Base-by-base conservation (phyloP, 768 basidiomycete genomes). In the Pleurotus sapidus region DNA sequence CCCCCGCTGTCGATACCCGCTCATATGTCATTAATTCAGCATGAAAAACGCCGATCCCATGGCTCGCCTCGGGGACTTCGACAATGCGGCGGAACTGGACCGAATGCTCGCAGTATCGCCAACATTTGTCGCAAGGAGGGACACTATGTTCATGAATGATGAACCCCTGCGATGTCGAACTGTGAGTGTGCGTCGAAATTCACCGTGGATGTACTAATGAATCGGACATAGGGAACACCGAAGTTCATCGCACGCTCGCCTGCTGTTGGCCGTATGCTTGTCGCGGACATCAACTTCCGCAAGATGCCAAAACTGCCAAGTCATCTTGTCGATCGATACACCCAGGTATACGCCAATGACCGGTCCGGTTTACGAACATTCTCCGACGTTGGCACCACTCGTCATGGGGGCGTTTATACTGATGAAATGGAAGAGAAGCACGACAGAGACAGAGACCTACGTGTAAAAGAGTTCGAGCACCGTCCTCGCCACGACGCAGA, bases 401-500 rank as follows among this genome's bases (percentile, higher is more conserved):
- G 1, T 9, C 17, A 47, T 2, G 43, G 46, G 11, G 25, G n/a
- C 9, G 23, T 47, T 4, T 25, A 47, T 9, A 25, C 30, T 9
- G 6, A 30, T 18, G 1, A 18, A 11, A 18, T 1, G 5, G 14
- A 30, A 9, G 8, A 9, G 8, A 23, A 18, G 20, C 11, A 23
- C 3, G 20, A 47, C n/a, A 47, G 5, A 25, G 24, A 14, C 17
- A 14, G n/a, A 9, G 8, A 9, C 0, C 20, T n/a, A n/a, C n/a
- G n/a, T n/a, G n/a, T n/a, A 18, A 47, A 9, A 2, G 5, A 14
- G 11, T 23, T 38, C 5, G 27, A 17, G 40, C 56, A 30, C 23
- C 46, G 47, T 15, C 56, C 56, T 1, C 27, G 46, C 4, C 56
- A 57, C 15, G 56, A 57, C 38, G 56, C 56, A 1, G 56, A 57